Evolutionary conservation across 768 basidiomycete genomes (phyloP).

Genomic region (Paxillus involutus): DNA sequence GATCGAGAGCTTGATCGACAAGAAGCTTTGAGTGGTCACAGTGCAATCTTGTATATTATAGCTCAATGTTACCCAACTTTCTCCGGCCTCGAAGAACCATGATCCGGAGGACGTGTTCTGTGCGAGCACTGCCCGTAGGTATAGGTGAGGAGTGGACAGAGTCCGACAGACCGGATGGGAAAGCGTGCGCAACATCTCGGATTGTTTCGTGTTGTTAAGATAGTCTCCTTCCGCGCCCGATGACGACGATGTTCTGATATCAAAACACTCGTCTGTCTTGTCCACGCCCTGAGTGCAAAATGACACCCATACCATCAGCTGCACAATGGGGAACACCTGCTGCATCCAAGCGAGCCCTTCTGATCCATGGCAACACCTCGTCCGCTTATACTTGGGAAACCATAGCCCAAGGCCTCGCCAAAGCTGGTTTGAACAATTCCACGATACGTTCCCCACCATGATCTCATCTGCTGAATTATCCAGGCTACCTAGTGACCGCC

Average conservation of each 20-base stretch:
- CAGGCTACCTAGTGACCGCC: conserved; percentile 15
- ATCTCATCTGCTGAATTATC: background rate
- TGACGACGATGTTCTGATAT: too few species aligned
- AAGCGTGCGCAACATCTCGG: too few species aligned
- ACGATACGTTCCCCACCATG: background rate
- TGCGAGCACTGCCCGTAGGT: too few species aligned
- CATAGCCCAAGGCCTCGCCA: conserved; percentile 7
- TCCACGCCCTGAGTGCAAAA: background rate
- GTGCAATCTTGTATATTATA: background rate
- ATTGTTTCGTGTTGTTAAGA: background rate
- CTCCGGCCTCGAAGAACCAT: background rate
- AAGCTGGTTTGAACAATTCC: conserved; percentile 1
- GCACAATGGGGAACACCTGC: conserved; percentile 14
- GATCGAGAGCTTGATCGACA: conserved; percentile 82
- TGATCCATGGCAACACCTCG: conserved; percentile 12
- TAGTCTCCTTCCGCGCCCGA: background rate
- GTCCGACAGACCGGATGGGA: too few species aligned
- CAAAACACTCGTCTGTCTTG: background rate
- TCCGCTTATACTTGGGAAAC: conserved; percentile 16
- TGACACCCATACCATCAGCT: conserved; percentile 13
- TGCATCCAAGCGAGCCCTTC: conserved; percentile 14
- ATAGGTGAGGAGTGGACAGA: too few species aligned
- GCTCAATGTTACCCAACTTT: background rate
- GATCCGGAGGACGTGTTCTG: background rate
- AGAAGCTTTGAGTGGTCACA: conserved; percentile 41